These are phyloP conservation scores for Claviceps digitariae DNA, from an alignment of 2,329 filamentous ascomycete genomes.

Conservation along the genomic window DNA sequence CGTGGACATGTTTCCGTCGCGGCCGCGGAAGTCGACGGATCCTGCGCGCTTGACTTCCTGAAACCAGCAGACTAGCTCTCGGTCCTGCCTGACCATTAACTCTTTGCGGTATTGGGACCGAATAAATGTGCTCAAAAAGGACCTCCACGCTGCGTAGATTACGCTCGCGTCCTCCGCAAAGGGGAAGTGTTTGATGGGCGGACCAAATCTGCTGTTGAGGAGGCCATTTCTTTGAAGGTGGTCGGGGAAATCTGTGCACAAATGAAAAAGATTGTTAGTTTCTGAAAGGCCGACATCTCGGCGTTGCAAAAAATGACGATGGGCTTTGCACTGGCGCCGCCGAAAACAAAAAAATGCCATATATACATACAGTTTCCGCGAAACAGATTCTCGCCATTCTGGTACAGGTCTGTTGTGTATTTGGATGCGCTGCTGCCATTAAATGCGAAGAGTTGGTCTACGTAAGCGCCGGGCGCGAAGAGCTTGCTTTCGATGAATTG, in stretches of 20 bases:
- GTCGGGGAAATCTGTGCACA: slow-evolving; percentile 23
- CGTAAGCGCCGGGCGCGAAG: background rate
- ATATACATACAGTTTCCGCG: slow-evolving; percentile 1
- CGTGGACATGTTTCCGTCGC: slow-evolving; percentile 8
- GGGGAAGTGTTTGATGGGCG: slow-evolving; percentile 26
- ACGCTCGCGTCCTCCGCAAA: slow-evolving; percentile 28
- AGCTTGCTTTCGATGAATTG: background rate
- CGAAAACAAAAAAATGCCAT: background rate
- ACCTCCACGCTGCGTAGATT: slow-evolving; percentile 22
- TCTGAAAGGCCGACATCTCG: too few species aligned
- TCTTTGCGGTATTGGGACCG: slow-evolving; percentile 28
- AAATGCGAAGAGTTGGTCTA: background rate
- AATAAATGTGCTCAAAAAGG: slow-evolving; percentile 28
- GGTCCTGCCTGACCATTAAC: slow-evolving; percentile 19
- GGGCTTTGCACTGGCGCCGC: background rate
- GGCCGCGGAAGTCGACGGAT: slow-evolving; percentile 27
- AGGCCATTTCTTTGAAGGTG: slow-evolving; percentile 27
- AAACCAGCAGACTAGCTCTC: slow-evolving; percentile 31
- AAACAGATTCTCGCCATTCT: background rate
- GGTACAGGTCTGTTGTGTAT: background rate
- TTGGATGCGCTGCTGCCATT: background rate
- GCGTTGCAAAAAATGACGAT: too few species aligned
- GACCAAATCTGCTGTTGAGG: slow-evolving; percentile 21
- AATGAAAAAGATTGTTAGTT: background rate
- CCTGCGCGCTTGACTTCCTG: slow-evolving; percentile 24